A percentile compares a stretch with the other conserved stretches of the same genome.
phyloP scores from a whole-genome alignment of 148 eudicot species.

The Rhododendron molle region DNA sequence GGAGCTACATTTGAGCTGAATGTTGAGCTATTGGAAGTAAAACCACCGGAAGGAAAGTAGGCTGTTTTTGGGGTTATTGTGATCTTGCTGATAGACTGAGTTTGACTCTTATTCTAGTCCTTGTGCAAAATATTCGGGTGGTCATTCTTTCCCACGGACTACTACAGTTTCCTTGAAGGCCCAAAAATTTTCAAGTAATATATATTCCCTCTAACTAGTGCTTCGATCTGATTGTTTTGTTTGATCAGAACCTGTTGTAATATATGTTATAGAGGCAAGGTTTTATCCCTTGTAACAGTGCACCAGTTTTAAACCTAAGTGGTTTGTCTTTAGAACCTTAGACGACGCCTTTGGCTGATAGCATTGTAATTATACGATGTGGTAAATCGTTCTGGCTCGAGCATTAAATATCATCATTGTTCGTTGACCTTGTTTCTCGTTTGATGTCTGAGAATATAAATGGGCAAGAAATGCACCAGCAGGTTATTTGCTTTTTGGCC shows the following conservation, averaged over 20 bases:
- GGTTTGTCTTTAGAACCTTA: neutral
- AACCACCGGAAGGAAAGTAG: constrained; percentile 36
- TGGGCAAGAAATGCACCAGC: neutral
- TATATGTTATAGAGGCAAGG: neutral
- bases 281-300: neutral
- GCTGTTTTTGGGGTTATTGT: neutral
- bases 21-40: constrained; percentile 80
- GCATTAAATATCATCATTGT: neutral
- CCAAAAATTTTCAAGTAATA: neutral
- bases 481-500: neutral
- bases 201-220: neutral
- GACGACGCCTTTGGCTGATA: neutral
- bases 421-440: neutral
- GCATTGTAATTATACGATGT: neutral
- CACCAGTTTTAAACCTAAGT: neutral
- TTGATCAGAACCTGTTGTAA: neutral
- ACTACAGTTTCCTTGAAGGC: neutral
- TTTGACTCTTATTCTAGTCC: neutral
- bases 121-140: neutral
- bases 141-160: neutral
- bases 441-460: neutral
- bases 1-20: constrained; percentile 91
- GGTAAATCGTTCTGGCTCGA: neutral
- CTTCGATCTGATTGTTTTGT: neutral
- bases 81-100: neutral